Conservation (phyloP, 495 filamentous ascomycete species). For the Penicillium samsonianum region DNA sequence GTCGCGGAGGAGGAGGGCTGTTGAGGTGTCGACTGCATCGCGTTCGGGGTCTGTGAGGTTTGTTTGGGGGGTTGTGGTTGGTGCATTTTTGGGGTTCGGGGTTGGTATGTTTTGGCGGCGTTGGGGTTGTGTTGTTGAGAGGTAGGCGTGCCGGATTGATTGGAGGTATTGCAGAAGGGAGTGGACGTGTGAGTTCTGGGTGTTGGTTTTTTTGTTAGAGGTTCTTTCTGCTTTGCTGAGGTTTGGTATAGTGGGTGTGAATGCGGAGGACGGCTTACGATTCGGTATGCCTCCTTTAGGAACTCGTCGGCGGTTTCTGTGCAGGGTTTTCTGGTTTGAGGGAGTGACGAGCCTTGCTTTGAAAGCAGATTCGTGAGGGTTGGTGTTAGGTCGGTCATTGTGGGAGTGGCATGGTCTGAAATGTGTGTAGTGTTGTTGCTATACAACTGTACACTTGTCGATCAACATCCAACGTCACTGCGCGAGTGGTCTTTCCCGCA, state of each 20-base stretch:
- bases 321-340: conserved; percentile 25
- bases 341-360: conserved; percentile 31
- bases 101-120: conserved; percentile 31
- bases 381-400: conserved; percentile 72
- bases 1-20: conserved; percentile 79
- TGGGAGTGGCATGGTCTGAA: conserved; percentile 16
- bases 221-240: neutral
- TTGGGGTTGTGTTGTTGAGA: conserved; percentile 64
- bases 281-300: conserved; percentile 91
- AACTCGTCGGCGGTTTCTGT: conserved; percentile 75
- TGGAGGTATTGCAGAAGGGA: conserved; percentile 76
- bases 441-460: conserved; percentile 9
- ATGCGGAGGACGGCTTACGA: conserved; percentile 58
- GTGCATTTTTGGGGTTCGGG: conserved; percentile 18
- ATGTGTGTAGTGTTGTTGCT: neutral
- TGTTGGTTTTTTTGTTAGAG: conserved; percentile 7
- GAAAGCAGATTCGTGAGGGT: conserved; percentile 62
- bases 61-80: conserved; percentile 30
- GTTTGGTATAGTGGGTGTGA: conserved; percentile 9
- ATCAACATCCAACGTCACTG: conserved; percentile 18
- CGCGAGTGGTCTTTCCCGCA: conserved; percentile 14
- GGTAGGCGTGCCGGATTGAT: conserved; percentile 84
- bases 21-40: conserved; percentile 79
- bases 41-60: conserved; percentile 66
- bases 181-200: conserved; percentile 79